phyloP scores from a whole-genome alignment of 148 eudicot genomes.

The Silene conica region DNA sequence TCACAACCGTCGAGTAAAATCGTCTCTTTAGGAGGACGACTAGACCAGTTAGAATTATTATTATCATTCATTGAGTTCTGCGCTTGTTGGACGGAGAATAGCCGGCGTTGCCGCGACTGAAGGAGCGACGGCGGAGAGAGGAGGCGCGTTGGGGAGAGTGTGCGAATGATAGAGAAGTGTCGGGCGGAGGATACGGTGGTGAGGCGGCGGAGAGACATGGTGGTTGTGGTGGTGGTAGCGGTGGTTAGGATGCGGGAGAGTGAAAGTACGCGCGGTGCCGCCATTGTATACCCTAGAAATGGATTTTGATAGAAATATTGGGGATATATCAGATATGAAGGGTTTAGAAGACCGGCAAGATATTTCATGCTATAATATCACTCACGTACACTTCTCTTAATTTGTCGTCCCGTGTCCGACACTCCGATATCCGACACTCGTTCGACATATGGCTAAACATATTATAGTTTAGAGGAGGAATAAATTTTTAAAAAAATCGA shows the following conservation, averaged over 20 bases:
- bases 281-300: conserved; percentile 41
- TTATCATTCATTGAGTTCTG: conserved; percentile 59
- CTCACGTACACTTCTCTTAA: too few species aligned
- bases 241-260: conserved; percentile 38
- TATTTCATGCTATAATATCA: too few species aligned
- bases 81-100: conserved; percentile 30
- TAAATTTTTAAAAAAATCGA: too few species aligned
- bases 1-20: conserved; percentile 87
- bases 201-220: conserved; percentile 7
- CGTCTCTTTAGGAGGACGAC: conserved; percentile 90
- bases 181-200: conserved; percentile 14
- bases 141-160: conserved; percentile 10
- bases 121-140: conserved; percentile 33
- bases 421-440: too few species aligned
- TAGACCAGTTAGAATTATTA: conserved; percentile 61
- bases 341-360: too few species aligned
- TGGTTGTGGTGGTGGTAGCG: conserved; percentile 16
- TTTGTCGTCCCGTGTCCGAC: too few species aligned
- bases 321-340: too few species aligned
- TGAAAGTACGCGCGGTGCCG: conserved; percentile 35
- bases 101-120: conserved; percentile 22
- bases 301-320: neutral
- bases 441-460: too few species aligned
- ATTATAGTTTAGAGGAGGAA: too few species aligned
- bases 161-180: conserved; percentile 18